These are phyloP conservation scores for Flaveria brownii DNA, from an alignment of 129 eudicot genomes.

Conservation along the genomic window DNA sequence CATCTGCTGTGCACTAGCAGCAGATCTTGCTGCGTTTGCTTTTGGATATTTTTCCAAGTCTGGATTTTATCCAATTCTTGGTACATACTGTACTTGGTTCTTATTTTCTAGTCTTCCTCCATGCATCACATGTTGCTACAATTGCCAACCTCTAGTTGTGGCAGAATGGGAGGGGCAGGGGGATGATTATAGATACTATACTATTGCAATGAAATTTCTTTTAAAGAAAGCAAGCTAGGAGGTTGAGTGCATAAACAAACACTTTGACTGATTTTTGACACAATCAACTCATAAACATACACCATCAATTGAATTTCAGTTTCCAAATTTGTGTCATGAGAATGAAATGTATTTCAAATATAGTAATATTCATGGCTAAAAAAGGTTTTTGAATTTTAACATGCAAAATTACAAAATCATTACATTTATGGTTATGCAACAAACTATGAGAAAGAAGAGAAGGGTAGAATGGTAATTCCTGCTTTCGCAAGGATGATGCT, in stretches of 20 bases:
- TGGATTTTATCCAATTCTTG: conserved; percentile 84
- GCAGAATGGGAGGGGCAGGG: background rate
- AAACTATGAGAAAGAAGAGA: conserved; percentile 1
- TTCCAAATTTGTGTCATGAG: no score
- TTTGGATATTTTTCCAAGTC: conserved; percentile 67
- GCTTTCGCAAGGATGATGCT: background rate
- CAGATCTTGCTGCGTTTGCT: conserved; percentile 87
- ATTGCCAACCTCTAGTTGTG: background rate
- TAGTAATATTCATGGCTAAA: background rate
- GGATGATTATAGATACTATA: background rate
- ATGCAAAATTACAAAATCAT: background rate
- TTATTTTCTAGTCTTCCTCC: conserved; percentile 8
- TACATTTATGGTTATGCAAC: no score
- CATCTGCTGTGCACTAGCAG: conserved; percentile 84
- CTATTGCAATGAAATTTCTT: background rate
- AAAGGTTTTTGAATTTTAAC: background rate
- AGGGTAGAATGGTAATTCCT: conserved; percentile 2
- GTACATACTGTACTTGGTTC: conserved; percentile 38
- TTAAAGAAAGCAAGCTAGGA: conserved; percentile 1
- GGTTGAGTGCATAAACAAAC: background rate
- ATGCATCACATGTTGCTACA: background rate
- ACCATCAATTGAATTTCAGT: no score
- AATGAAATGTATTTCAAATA: no score
- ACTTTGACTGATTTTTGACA: background rate
- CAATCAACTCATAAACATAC: background rate